Conservation (phyloP, 768 basidiomycete species). For the Pulveroboletus sp. region DNA sequence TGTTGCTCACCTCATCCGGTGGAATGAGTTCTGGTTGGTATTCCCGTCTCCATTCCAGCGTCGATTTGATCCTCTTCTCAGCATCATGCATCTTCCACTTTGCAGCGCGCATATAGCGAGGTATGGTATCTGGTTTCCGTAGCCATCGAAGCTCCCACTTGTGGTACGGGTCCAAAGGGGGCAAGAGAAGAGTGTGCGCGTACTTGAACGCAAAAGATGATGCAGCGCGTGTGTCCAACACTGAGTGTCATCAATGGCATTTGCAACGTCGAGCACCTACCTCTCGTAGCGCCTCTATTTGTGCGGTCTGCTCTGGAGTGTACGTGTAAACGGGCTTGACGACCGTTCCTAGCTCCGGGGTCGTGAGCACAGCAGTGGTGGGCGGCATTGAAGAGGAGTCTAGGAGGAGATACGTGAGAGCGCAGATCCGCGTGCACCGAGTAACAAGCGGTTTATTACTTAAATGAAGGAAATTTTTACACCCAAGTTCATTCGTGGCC, state of each 20-base stretch:
- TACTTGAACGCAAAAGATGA: conserved; percentile 51
- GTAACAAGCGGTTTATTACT: no score
- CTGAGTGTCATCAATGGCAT: neutral
- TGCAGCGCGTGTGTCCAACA: neutral
- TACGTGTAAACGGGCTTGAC: conserved; percentile 59
- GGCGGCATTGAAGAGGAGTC: conserved; percentile 31
- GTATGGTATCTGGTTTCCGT: conserved; percentile 56
- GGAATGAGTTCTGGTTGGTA: conserved; percentile 82
- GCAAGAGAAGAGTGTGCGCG: conserved; percentile 60
- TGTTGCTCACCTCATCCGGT: conserved; percentile 59
- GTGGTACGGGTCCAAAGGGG: conserved; percentile 66
- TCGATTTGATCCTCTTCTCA: conserved; percentile 73
- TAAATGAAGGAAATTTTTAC: no score
- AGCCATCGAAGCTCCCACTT: conserved; percentile 82
- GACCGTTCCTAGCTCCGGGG: conserved; percentile 51
- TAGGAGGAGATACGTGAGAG: neutral
- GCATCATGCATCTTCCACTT: conserved; percentile 82
- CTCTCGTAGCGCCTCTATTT: conserved; percentile 61
- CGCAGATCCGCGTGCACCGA: neutral
- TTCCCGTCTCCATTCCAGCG: conserved; percentile 82
- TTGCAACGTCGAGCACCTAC: conserved; percentile 34
- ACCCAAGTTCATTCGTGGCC: no score
- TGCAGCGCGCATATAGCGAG: conserved; percentile 79
- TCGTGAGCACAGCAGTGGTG: conserved; percentile 50
- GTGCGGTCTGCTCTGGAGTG: conserved; percentile 55